These are phyloP conservation scores for Exophiala spinifera DNA, from an alignment of 2,329 filamentous ascomycete species.

Conservation along the genomic window DNA sequence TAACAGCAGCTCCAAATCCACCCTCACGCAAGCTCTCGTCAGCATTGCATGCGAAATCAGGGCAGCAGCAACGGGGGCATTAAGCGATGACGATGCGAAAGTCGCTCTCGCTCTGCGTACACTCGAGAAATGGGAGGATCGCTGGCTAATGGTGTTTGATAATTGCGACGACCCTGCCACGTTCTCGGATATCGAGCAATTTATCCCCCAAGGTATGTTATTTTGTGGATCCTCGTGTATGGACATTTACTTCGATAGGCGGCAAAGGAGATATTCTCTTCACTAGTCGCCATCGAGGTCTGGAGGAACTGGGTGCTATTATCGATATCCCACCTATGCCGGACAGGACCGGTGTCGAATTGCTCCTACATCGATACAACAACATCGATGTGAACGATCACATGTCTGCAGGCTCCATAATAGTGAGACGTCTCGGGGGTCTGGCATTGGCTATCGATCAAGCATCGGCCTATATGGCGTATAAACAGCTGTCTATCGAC, in stretches of 20 bases:
- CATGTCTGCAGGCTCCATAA: not conserved
- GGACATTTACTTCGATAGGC: not conserved
- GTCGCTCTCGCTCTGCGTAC: not conserved
- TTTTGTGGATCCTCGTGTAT: too few relatives aligned
- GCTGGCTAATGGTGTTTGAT: slow-evolving; percentile 8
- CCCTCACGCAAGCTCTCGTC: too few relatives aligned
- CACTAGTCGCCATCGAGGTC: slow-evolving; percentile 5
- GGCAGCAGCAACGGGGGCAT: too few relatives aligned
- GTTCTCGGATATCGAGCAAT: slow-evolving; percentile 2
- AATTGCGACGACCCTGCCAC: slow-evolving; percentile 3
- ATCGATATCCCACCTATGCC: slow-evolving; percentile 6
- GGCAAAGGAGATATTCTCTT: slow-evolving; percentile 5
- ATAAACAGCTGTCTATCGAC: slow-evolving; percentile 3
- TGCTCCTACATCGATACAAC: slow-evolving; percentile 4
- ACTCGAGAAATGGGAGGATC: slow-evolving; percentile 5
- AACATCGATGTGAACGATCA: slow-evolving; percentile 1
- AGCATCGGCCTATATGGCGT: slow-evolving; percentile 3
- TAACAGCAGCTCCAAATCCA: too few relatives aligned
- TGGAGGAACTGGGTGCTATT: slow-evolving; percentile 1
- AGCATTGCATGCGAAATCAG: too few relatives aligned
- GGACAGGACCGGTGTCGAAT: not conserved
- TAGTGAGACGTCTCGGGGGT: slow-evolving; percentile 1
- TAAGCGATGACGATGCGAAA: too few relatives aligned
- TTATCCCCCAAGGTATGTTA: slow-evolving; percentile 1
- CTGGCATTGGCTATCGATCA: slow-evolving; percentile 7